A percentile compares a stretch with the other conserved stretches of the same genome.
Evolutionary conservation across 306 rosid species (phyloP).

Genomic region (Quercus berberidifolia): DNA sequence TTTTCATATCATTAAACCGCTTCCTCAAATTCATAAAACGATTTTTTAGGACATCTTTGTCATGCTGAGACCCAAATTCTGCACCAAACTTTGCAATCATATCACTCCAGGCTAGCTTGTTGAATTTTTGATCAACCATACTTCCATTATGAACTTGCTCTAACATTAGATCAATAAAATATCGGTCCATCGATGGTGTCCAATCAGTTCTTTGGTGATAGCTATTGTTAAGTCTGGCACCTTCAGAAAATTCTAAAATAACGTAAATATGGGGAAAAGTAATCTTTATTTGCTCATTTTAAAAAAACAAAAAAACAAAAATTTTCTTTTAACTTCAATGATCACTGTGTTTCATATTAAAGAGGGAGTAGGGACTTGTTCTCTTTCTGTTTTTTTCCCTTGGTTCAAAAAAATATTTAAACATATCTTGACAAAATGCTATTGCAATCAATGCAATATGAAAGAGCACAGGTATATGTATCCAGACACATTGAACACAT

Average conservation of each 20-base stretch:
- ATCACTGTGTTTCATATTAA: not conserved
- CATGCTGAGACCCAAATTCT: constrained; percentile 32
- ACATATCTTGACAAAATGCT: not conserved
- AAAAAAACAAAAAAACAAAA: constrained; percentile 10
- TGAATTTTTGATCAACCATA: constrained; percentile 37
- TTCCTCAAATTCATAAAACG: constrained; percentile 41
- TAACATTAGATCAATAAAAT: constrained; percentile 35
- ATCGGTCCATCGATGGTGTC: too few species aligned
- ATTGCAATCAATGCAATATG: not conserved
- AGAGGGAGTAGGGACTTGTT: not conserved
- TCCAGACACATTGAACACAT: not conserved
- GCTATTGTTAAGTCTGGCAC: constrained; percentile 18
- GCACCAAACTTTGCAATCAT: constrained; percentile 50
- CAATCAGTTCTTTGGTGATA: too few species aligned
- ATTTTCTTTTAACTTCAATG: constrained; percentile 3
- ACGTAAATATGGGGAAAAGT: not conserved
- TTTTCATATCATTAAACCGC: constrained; percentile 4
- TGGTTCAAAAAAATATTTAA: not conserved
- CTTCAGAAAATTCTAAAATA: constrained; percentile 25
- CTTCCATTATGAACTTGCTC: constrained; percentile 44
- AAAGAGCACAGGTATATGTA: not conserved
- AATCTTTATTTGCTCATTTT: not conserved
- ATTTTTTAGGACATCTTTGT: constrained; percentile 40
- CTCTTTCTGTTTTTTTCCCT: not conserved
- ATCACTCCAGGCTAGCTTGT: constrained; percentile 45